A percentile compares a stretch with the other conserved stretches of the same genome.
Evolutionary conservation across 129 eudicot species (phyloP).

Genomic region (Chrysanthemum makinoi): DNA sequence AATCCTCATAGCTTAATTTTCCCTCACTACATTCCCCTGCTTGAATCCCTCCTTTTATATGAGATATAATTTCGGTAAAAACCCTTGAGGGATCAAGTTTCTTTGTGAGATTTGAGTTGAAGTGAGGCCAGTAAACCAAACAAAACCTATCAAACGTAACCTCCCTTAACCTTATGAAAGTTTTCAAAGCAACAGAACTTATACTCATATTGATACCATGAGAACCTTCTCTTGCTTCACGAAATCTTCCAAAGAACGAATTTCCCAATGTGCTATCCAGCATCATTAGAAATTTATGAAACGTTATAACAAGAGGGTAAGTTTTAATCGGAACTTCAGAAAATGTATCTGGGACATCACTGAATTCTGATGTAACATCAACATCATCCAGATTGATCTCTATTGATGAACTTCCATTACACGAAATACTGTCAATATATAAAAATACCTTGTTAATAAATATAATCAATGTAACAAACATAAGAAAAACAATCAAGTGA

Average conservation of each 20-base stretch:
- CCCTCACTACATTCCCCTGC: slow-evolving; percentile 20
- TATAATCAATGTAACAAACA: too few species aligned
- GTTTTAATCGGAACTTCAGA: slow-evolving; percentile 26
- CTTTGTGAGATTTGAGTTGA: slow-evolving; percentile 39
- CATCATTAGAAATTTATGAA: slow-evolving; percentile 53
- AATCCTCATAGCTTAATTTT: slow-evolving; percentile 25
- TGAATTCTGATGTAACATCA: background rate
- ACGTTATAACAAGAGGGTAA: slow-evolving; percentile 51
- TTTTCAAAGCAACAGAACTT: slow-evolving; percentile 37
- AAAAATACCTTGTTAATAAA: too few species aligned
- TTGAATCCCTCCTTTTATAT: slow-evolving; percentile 41
- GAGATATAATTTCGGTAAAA: slow-evolving; percentile 42
- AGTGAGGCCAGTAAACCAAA: slow-evolving; percentile 46
- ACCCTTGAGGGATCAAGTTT: slow-evolving; percentile 50
- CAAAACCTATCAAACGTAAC: slow-evolving; percentile 46
- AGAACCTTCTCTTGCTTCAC: slow-evolving; percentile 15
- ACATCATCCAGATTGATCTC: too few species aligned
- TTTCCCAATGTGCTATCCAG: slow-evolving; percentile 47
- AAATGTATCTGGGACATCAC: slow-evolving; percentile 40
- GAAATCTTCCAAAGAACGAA: slow-evolving; percentile 46
- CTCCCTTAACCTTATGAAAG: slow-evolving; percentile 40
- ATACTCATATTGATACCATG: slow-evolving; percentile 2
- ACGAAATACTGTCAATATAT: too few species aligned
- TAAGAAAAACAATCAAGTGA: too few species aligned
- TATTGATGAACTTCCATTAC: too few species aligned